A percentile compares a stretch with the other conserved stretches of the same genome.
Evolutionary conservation across 768 basidiomycete genomes (phyloP).

Genomic region (Psilocybe subaeruginosa): DNA sequence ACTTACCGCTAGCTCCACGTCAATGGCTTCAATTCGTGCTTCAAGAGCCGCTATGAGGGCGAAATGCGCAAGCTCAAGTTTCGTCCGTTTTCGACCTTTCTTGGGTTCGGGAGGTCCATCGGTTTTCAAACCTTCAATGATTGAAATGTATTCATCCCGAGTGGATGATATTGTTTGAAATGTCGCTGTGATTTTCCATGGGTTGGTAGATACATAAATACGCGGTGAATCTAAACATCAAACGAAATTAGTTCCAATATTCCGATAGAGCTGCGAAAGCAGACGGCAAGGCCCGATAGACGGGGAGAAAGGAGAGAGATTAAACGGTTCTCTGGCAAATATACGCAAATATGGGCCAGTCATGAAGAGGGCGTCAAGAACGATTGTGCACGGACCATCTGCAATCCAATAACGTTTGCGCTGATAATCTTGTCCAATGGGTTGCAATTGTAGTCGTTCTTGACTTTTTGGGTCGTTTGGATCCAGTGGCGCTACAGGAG

Average conservation of each 20-base stretch:
- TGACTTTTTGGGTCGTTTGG: constrained; percentile 67
- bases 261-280: constrained; percentile 23
- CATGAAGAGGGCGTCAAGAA: constrained; percentile 26
- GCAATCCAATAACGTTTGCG: constrained; percentile 85
- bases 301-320: constrained; percentile 46
- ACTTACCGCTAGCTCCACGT: constrained; percentile 74
- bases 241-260: constrained; percentile 25
- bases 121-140: constrained; percentile 64
- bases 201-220: constrained; percentile 83
- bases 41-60: constrained; percentile 65
- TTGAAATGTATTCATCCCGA: constrained; percentile 69
- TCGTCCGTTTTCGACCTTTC: constrained; percentile 51
- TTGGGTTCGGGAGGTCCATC: constrained; percentile 47
- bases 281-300: constrained; percentile 40
- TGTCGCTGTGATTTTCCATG: constrained; percentile 85
- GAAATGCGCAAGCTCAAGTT: constrained; percentile 63
- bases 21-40: constrained; percentile 64
- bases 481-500: constrained; percentile 54
- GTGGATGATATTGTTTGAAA: constrained; percentile 75
- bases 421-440: constrained; percentile 76
- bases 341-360: constrained; percentile 64
- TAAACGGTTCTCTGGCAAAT: constrained; percentile 60
- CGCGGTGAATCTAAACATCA: constrained; percentile 74
- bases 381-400: constrained; percentile 79
- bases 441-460: constrained; percentile 64